These are phyloP conservation scores for Acacia concinna DNA, from an alignment of 331 rosid species.

Conservation along the genomic window DNA sequence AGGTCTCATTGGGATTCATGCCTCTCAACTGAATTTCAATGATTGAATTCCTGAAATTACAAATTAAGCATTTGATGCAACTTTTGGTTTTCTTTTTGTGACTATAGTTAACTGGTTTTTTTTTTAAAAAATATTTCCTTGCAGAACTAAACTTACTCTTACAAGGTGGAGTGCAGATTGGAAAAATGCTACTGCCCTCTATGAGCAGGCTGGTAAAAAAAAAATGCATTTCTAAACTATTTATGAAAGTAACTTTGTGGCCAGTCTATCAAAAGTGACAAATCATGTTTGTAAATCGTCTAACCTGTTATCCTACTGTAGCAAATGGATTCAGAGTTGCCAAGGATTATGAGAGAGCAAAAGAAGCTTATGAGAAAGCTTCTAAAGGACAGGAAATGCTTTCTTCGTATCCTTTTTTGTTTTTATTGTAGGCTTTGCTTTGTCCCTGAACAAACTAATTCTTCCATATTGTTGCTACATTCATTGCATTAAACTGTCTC, in stretches of 20 bases:
- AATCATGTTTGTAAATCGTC: not conserved
- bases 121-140: not conserved
- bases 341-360: constrained; percentile 81
- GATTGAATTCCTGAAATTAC: not conserved
- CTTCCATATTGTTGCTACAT: constrained; percentile 16
- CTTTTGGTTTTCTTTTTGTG: constrained; percentile 12
- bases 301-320: constrained; percentile 38
- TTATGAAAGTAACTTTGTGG: constrained; percentile 8
- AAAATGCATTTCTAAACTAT: not conserved
- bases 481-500: constrained; percentile 16
- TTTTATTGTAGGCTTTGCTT: not conserved
- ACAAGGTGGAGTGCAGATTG: constrained; percentile 98
- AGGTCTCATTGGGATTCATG: not conserved
- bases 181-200: constrained; percentile 73
- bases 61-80: constrained; percentile 4
- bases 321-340: constrained; percentile 78
- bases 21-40: not conserved
- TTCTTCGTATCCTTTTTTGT: constrained; percentile 80
- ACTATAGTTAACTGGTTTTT: not conserved
- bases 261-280: not conserved
- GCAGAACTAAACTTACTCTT: constrained; percentile 82
- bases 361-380: constrained; percentile 82
- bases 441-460: not conserved
- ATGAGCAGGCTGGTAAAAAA: constrained; percentile 82
- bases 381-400: constrained; percentile 95